Evolutionary conservation across 1,139 yeast species (phyloP), one percentile per base, ranked within the genome.

Genomic region (Groenewaldozyma auringiensis): DNA sequence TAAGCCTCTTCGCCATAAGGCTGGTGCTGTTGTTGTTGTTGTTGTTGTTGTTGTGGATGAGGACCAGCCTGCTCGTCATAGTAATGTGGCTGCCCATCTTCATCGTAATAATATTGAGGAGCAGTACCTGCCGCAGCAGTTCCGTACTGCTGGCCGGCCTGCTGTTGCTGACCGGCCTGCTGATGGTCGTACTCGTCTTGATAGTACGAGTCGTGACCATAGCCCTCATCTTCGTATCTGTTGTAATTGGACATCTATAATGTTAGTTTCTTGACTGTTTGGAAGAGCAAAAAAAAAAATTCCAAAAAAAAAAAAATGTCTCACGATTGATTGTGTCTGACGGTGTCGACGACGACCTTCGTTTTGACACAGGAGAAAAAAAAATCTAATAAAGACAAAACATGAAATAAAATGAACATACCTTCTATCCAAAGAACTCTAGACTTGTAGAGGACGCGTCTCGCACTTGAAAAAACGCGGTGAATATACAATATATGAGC

Each of bases 1-100:
- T 64, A 64, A 44, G 62, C 64, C 29, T 63, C 64, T 34, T 61
- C 66, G 44, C 58, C 54, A 47, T 63, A 61, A 46, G 62, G 64
- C 40, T 62, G 63, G 47, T 63, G 61, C 37, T 62, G 57, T 40
- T 58, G 59, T 38, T 60, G 50, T 32, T 47, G 48, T 49, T 59
- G 61, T 47, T 53, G 57, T 36, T 51, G 43, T 40, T 51, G 45
- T 18, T 25, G 44, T 17, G 44, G 40, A 20, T 34, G 25, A 25
- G 45, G 45, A 6, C 22, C 48, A 33, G 36, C 48, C 42, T 54
- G 49, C 13, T 47, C 52, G 14, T 54, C 58, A 40, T 61, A 62
- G 47, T 62, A 56, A 41, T 60, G 56, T 47, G 56, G 62, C 33
- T 51, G 59, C 27, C 48, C 50, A 33, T 58, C 58, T 37, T 62